These are phyloP conservation scores for Phytophthora fragariaefolia DNA, from an alignment of 352 stramenopile species.

Conservation along the genomic window DNA sequence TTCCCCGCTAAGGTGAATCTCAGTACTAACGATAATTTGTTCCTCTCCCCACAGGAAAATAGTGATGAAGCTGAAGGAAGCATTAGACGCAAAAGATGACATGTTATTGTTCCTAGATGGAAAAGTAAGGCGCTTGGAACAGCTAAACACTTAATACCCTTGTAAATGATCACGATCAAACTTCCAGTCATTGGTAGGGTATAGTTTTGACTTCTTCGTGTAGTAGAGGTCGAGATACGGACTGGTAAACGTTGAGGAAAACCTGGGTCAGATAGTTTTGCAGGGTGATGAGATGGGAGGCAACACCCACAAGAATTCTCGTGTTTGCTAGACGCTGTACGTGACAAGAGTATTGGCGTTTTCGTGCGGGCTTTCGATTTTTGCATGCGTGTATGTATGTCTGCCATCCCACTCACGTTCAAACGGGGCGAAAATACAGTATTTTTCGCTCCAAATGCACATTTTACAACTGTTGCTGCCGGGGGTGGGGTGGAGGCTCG, in stretches of 20 bases:
- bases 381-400: no score
- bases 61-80: slow-evolving; percentile 59
- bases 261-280: slow-evolving; percentile 41
- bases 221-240: slow-evolving; percentile 51
- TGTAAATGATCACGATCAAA: no score
- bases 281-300: slow-evolving; percentile 41
- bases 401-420: no score
- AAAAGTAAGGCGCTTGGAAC: slow-evolving; percentile 52
- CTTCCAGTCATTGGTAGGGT: slow-evolving; percentile 15
- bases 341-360: no score
- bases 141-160: no score
- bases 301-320: no score
- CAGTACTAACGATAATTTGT: background rate
- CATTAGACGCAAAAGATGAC: slow-evolving; percentile 69
- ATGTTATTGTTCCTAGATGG: slow-evolving; percentile 61
- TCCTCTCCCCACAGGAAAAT: slow-evolving; percentile 53
- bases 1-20: background rate
- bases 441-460: no score
- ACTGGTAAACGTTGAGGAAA: slow-evolving; percentile 8
- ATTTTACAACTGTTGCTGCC: no score
- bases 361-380: no score
- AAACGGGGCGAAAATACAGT: no score
- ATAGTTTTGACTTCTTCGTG: slow-evolving; percentile 12
- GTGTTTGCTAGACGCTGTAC: no score
- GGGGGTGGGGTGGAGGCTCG: no score